Conservation (phyloP, 1,139 yeast genomes). For the Pneumocystis sp. region DNA sequence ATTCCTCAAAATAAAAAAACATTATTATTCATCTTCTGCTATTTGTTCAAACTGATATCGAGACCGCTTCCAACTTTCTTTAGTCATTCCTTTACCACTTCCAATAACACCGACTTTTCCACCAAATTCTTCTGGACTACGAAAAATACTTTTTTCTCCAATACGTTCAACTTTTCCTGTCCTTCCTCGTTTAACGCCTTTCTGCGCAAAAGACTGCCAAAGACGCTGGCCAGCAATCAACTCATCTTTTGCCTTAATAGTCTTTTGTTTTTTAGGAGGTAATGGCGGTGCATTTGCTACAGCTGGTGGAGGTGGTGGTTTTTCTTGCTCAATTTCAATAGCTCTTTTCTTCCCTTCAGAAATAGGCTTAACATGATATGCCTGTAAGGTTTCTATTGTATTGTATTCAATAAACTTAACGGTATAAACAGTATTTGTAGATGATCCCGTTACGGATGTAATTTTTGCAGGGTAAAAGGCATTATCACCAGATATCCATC, state of each 20-base stretch:
- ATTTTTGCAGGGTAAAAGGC: constrained; percentile 21
- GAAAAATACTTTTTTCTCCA: constrained; percentile 20
- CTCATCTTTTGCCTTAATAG: constrained; percentile 9
- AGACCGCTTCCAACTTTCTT: constrained; percentile 4
- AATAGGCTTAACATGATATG: constrained; percentile 15
- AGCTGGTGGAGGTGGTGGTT: constrained; percentile 2
- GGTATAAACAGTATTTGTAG: constrained; percentile 19
- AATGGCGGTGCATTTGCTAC: not conserved
- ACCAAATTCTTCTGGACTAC: constrained; percentile 18
- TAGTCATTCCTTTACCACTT: constrained; percentile 17
- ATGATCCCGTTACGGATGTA: constrained; percentile 21
- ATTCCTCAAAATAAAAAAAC: not conserved
- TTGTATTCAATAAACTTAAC: constrained; percentile 19
- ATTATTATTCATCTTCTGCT: not conserved
- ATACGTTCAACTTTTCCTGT: constrained; percentile 15
- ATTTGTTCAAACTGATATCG: not conserved
- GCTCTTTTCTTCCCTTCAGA: constrained; percentile 1
- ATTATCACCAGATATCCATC: constrained; percentile 20
- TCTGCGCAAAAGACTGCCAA: constrained; percentile 25
- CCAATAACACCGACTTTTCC: constrained; percentile 22
- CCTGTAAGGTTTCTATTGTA: constrained; percentile 20
- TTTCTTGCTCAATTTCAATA: not conserved
- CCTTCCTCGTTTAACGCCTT: constrained; percentile 18
- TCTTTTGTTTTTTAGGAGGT: constrained; percentile 4
- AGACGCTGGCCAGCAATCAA: constrained; percentile 21